phyloP scores from a whole-genome alignment of 1,139 yeast genomes.

The Diutina pseudorugosa region DNA sequence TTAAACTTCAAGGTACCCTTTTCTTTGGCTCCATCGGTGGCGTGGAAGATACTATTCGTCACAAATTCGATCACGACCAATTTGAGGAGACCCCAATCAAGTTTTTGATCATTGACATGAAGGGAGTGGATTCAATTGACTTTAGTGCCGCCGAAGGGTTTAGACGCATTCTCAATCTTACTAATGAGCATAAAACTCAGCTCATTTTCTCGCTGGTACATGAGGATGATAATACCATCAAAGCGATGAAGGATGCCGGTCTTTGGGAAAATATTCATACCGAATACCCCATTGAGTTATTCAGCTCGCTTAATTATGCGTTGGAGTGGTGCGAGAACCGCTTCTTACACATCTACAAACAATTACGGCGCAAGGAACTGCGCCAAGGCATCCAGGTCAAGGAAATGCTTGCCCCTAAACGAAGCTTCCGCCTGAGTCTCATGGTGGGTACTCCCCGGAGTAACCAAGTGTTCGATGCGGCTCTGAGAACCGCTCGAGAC shows the following conservation, averaged over 20 bases:
- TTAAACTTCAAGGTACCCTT: constrained; percentile 76
- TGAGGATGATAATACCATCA: constrained; percentile 48
- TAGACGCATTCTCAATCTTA: constrained; percentile 69
- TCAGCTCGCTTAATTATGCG: constrained; percentile 71
- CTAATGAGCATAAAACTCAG: constrained; percentile 58
- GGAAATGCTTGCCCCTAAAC: not conserved
- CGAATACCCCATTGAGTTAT: constrained; percentile 41
- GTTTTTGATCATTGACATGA: constrained; percentile 75
- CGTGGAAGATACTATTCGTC: constrained; percentile 64
- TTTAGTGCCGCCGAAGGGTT: constrained; percentile 96
- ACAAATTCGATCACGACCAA: constrained; percentile 47
- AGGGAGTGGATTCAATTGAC: constrained; percentile 71
- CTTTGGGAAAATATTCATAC: constrained; percentile 36
- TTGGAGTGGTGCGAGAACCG: constrained; percentile 96
- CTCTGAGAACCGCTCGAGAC: constrained; percentile 36
- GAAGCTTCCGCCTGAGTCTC: not conserved
- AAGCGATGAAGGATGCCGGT: constrained; percentile 62
- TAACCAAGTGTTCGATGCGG: constrained; percentile 49
- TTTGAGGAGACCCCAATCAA: constrained; percentile 50
- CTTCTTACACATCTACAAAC: constrained; percentile 56
- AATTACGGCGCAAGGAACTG: constrained; percentile 14
- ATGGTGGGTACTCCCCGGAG: constrained; percentile 49
- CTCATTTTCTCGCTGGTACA: constrained; percentile 68
- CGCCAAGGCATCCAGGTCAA: not conserved
- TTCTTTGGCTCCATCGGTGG: constrained; percentile 95